Evolutionary conservation across 2,329 filamentous ascomycete genomes (phyloP).

Genomic region (Neoascochyta sp.): DNA sequence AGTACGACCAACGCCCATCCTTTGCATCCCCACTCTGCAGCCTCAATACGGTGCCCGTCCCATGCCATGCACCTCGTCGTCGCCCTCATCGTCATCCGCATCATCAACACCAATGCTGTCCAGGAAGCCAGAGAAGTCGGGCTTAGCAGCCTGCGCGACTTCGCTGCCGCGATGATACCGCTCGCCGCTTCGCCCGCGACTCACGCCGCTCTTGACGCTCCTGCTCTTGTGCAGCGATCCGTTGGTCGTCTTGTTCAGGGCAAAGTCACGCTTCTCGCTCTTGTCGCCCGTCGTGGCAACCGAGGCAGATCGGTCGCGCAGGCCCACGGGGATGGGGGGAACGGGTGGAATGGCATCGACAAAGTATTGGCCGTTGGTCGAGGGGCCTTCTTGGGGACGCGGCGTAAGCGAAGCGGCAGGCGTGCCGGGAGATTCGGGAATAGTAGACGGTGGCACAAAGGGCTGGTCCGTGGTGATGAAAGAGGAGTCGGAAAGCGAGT

Average conservation of each 20-base stretch:
- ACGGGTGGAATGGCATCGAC: slow-evolving; percentile 28
- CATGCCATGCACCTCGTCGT: slow-evolving; percentile 7
- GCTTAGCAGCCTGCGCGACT: slow-evolving; percentile 10
- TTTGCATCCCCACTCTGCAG: no score
- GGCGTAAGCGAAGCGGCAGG: slow-evolving; percentile 24
- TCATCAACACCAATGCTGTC: slow-evolving; percentile 34
- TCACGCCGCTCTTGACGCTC: slow-evolving; percentile 25
- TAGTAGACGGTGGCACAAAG: background rate
- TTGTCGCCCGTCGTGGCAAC: slow-evolving; percentile 1
- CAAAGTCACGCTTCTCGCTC: slow-evolving; percentile 10
- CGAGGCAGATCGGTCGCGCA: slow-evolving; percentile 17
- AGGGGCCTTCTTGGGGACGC: slow-evolving; percentile 15
- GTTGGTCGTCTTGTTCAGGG: slow-evolving; percentile 21
- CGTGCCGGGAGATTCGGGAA: slow-evolving; percentile 11
- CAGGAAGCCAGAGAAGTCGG: slow-evolving; percentile 33
- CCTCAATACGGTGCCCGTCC: slow-evolving; percentile 30
- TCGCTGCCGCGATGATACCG: slow-evolving; percentile 13
- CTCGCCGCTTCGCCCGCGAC: slow-evolving; percentile 18
- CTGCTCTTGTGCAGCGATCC: slow-evolving; percentile 18
- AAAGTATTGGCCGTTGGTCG: slow-evolving; percentile 8
- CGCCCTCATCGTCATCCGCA: slow-evolving; percentile 18
- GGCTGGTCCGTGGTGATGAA: slow-evolving; percentile 29
- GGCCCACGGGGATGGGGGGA: slow-evolving; percentile 30
- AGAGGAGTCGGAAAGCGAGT: slow-evolving; percentile 64
- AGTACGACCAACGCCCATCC: no score